phyloP scores from a whole-genome alignment of 1,284 basidiomycete genomes.

The Leccinum cinnamomeum region DNA sequence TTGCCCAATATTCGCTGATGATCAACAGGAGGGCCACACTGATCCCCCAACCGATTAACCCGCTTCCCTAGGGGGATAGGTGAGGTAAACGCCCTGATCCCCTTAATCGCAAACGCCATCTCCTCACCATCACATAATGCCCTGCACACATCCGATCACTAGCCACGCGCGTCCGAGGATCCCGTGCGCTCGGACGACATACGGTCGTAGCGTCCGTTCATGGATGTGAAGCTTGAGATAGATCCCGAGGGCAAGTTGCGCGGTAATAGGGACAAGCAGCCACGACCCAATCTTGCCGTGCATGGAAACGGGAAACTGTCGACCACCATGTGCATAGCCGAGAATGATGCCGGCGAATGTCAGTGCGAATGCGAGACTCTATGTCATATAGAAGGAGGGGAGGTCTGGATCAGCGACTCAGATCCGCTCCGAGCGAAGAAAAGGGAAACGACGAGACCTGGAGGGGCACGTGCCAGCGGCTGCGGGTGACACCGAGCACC shows the following conservation, averaged over 20 bases:
- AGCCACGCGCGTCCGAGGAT: constrained; percentile 85
- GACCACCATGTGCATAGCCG: constrained; percentile 78
- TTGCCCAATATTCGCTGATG: constrained; percentile 82
- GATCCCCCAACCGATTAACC: constrained; percentile 85
- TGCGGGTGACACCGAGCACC: constrained; percentile 57
- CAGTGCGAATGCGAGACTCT: constrained; percentile 68
- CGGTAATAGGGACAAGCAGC: constrained; percentile 63
- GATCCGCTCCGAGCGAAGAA: not conserved
- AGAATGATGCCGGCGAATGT: constrained; percentile 73
- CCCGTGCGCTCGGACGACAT: constrained; percentile 74
- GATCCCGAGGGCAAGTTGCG: constrained; percentile 76
- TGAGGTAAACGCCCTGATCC: not conserved
- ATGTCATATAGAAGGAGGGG: constrained; percentile 4
- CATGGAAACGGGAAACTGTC: constrained; percentile 66
- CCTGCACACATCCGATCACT: constrained; percentile 84
- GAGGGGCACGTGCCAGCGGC: constrained; percentile 83
- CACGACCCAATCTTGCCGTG: constrained; percentile 75
- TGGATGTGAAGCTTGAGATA: constrained; percentile 94
- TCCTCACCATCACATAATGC: constrained; percentile 83
- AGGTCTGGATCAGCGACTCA: not conserved
- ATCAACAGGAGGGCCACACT: constrained; percentile 84
- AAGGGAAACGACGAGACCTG: constrained; percentile 51
- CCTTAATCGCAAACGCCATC: not conserved
- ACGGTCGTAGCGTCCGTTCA: constrained; percentile 75
- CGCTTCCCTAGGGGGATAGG: constrained; percentile 52